Base-by-base conservation (phyloP, 768 basidiomycete species). In the Leccinum aurantiacum region DNA sequence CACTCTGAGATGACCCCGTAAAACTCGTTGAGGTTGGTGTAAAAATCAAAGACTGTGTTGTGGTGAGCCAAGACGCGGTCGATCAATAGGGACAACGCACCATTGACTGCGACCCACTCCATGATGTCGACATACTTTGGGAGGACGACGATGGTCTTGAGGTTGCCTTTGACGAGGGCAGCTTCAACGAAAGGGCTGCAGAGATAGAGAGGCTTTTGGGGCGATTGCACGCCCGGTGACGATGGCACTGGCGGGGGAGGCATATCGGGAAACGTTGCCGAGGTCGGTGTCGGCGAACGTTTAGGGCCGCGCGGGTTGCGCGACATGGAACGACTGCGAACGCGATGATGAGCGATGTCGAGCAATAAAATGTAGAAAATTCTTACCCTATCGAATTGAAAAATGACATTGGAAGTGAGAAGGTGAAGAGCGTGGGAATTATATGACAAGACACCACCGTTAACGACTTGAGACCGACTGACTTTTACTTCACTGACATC, bases 41-140 rank as follows among this genome's bases (percentile, higher is more conserved):
- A 98, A 75, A 98, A 97, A 76, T 98, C 96, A 68, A 91, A 96
- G 50, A 98, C 96, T 98, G 58, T 0, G 17, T 7, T 5, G 17
- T 33, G 24, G 13, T 68, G 52, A 47, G 3, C 4, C 19, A 19
- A 46, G 10, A 11, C 19, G 19, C n/a, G 19, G 44, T 11, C 19
- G 44, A 46, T 19, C 44, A 46, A 19, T 19, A 13, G 2, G 10
- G 13, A 17, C 14, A 56, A 82, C 88, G 71, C 67, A 96, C 95
- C 85, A 69, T 96, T 96, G 47, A 94, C 90, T 11, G 94, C 95
- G 29, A 96, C 95, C 95, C 95, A 97, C 71, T 97, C 95, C 83
- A 93, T 95, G 59, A 93, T 88, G 71, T 96, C 93, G 29, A 92
- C 89, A 67, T 95, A 97, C 73, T 96, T 97, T 7, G 96, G 96